Evolutionary conservation across 192 early-diverging fungal species (phyloP), one percentile per base, ranked within the genome.

Genomic region (Piromyces sp.): DNA sequence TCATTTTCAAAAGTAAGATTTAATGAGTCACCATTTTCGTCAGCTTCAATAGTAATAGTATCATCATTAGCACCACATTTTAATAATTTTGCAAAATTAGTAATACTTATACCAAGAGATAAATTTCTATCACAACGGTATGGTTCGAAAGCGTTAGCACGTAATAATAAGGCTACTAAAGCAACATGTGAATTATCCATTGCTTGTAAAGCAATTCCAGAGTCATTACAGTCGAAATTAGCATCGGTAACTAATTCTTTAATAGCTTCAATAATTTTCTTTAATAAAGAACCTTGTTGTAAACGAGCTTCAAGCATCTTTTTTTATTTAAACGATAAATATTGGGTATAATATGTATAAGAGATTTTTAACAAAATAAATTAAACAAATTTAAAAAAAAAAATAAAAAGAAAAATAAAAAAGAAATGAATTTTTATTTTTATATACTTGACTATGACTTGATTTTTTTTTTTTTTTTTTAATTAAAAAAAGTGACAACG

Each of bases 181-280:
- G 96, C 95, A n/a, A 98, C 94, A 86, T 98, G 97, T 30, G 97
- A 94, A 90, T 94, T 96, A 88, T 98, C 83, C 97, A 99, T 99
- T 81, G 97, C 95, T 89, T 99, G 97, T 13, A 99, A 90, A 30
- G 93, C 90, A 81, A 99, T 95, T 84, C 97, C 97, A 36, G 94
- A 89, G 85, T 98, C 96, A 80, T 89, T 94, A 87, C 96, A 99
- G 85, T 99, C 97, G 89, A 99, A 96, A 92, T 99, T 99, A 84
- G 93, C 95, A 85, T 99, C 96, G 30, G 92, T 90, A 82, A 99
- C 95, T 81, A 99, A 91, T 84, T 99, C 97, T 89, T 98, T 99
- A 88, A 99, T 89, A 79, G 97, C 96, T 84, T 98, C 96, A 85
- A 98, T 90, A 83, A 97, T 88, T 89, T 94, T 94, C 90, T 97